Base-by-base conservation (phyloP, 179 eudicot genomes). In the Silene noctiflora region DNA sequence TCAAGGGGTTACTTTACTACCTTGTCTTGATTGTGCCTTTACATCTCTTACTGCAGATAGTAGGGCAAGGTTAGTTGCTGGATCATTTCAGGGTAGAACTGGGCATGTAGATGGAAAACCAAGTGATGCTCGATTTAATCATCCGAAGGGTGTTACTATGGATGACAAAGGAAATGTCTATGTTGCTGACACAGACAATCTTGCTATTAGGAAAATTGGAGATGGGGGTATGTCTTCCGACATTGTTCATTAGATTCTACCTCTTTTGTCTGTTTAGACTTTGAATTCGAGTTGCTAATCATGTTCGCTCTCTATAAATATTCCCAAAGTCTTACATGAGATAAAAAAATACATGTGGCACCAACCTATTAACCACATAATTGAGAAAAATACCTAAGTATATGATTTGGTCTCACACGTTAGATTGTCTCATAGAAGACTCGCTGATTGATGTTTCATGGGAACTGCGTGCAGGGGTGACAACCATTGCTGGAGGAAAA, bases 401-500 rank as follows among this genome's bases (percentile, higher is more conserved):
- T 11, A 0, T 44, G 14, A 11, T 10, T 44, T 44, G 3, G 51
- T 44, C 51, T 44, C 51, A 44, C 46, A 44, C 3, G 13, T 44
- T 1, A 44, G 14, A 44, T 44, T 11, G 59, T 53, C 59, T 53
- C 19, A 16, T 53, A 53, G 19, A 53, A 53, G 17, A 17, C 59
- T 53, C 1, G 8, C 29, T 3, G 46, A 8, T 21, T 35, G 2
- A 8, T 46, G 22, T 29, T 48, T 69, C n/a, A n/a, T 46, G 62
- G 66, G 70, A 72, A 66, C 69, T 67, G 9, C 64, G 35, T 80
- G 67, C 83, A 96, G 99, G 99, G 72, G 99, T 96, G 84, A 91
- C 98, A 17, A 96, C 99, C 56, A 96, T 96, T 86, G 99, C 99
- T 76, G 99, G 99, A 61, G 99, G 99, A 6, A 96, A 93, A 82